Percentiles rank a stretch among this genome's conserved stretches.
phyloP scores from a whole-genome alignment of 202 grass and related monocot genomes.

The Panicum virgatum region DNA sequence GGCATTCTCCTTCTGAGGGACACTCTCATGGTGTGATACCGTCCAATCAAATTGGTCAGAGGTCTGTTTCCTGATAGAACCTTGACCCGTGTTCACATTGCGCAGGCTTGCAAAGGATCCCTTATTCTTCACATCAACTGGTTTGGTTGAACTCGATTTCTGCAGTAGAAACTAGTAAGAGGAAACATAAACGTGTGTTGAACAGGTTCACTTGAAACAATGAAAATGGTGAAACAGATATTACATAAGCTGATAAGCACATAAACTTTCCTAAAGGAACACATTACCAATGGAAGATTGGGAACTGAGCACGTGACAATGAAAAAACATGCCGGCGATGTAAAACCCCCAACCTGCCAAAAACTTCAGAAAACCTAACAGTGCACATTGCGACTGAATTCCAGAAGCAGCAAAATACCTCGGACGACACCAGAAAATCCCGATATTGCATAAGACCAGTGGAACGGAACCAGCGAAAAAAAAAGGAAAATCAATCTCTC shows the following conservation, averaged over 20 bases:
- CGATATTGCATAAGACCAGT: not conserved
- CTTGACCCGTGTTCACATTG: conserved; percentile 15
- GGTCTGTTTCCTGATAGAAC: conserved; percentile 18
- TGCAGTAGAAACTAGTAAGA: conserved; percentile 36
- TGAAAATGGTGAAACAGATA: not conserved
- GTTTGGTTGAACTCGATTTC: conserved; percentile 41
- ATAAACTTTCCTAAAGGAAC: not conserved
- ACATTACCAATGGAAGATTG: not conserved
- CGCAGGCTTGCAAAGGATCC: conserved; percentile 24
- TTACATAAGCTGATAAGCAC: not conserved
- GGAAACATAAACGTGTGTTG: not conserved
- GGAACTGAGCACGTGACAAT: not conserved
- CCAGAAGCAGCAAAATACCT: not conserved
- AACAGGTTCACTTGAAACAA: not conserved
- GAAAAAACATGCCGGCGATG: conserved; percentile 10
- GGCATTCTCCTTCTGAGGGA: conserved; percentile 33
- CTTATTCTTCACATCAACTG: conserved; percentile 44
- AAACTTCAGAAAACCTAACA: not conserved
- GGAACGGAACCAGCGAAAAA: not conserved
- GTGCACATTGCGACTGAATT: not conserved
- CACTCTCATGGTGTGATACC: conserved; percentile 8
- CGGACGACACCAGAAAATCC: not conserved
- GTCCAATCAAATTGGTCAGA: conserved; percentile 20
- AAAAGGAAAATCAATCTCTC: not conserved
- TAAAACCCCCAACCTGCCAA: not conserved